Percentiles rank a stretch among this genome's conserved stretches.
These are phyloP conservation scores for Cynanchum wilfordii DNA, from an alignment of 257 asterid species.

Conservation along the genomic window DNA sequence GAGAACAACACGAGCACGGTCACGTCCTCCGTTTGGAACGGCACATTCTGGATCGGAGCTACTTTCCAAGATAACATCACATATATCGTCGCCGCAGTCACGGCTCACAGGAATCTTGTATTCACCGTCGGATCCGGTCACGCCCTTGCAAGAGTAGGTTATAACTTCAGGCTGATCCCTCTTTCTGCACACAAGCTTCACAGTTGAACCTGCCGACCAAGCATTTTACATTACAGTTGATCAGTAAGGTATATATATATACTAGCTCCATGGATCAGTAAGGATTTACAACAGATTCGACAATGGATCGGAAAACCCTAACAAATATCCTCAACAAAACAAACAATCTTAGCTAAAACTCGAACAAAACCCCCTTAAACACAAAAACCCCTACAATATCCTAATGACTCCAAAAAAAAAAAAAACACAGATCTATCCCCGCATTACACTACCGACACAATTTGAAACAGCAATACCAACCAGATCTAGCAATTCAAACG, in stretches of 20 bases:
- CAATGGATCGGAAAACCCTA: neutral
- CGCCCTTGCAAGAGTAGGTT: constrained; percentile 32
- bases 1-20: constrained; percentile 61
- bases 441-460: neutral
- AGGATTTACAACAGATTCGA: too few relatives aligned
- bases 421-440: constrained; percentile 7
- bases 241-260: too few relatives aligned
- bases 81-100: constrained; percentile 61
- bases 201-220: constrained; percentile 41
- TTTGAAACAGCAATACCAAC: neutral
- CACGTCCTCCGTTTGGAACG: constrained; percentile 49
- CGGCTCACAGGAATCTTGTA: constrained; percentile 43
- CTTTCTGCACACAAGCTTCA: constrained; percentile 52
- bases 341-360: neutral
- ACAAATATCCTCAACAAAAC: neutral
- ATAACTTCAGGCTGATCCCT: constrained; percentile 14
- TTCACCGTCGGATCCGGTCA: constrained; percentile 39
- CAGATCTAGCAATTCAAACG: constrained; percentile 2
- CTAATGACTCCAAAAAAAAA: neutral
- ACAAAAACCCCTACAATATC: neutral
- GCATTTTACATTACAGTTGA: neutral
- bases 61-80: constrained; percentile 44
- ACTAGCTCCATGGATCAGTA: too few relatives aligned
- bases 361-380: neutral
- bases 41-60: constrained; percentile 53